A percentile compares a stretch with the other conserved stretches of the same genome.
Evolutionary conservation across 306 rosid species (phyloP).

Genomic region (Prunus armeniaca): DNA sequence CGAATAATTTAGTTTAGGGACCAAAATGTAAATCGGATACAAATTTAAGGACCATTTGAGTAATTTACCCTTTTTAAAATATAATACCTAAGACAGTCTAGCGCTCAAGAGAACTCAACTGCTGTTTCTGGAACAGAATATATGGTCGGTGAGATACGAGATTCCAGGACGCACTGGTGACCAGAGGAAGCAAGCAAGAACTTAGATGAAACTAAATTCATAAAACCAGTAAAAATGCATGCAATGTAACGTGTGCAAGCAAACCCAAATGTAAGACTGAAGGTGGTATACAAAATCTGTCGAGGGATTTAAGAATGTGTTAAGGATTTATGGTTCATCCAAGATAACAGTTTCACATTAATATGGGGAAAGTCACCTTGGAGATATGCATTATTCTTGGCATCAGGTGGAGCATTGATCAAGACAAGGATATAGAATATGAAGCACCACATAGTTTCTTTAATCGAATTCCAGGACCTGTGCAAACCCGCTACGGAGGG

Average conservation of each 20-base stretch:
- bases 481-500: background rate
- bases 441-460: background rate
- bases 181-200: conserved; percentile 2
- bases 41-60: too few relatives aligned
- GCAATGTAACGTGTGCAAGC: background rate
- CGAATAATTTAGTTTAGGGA: too few relatives aligned
- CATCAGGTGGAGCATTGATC: background rate
- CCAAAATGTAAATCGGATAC: too few relatives aligned
- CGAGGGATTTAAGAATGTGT: background rate
- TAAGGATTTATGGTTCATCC: background rate
- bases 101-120: background rate
- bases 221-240: background rate
- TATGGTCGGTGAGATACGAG: background rate
- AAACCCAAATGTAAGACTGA: background rate
- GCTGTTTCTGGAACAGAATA: conserved; percentile 8
- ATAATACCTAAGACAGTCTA: background rate
- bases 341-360: conserved; percentile 3
- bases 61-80: background rate
- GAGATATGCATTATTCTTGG: background rate
- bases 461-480: background rate
- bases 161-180: background rate
- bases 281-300: background rate
- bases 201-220: background rate
- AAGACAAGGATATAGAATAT: background rate
- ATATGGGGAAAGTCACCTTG: background rate